These are phyloP conservation scores for Teratosphaeria epicoccoides DNA, from an alignment of 2,329 filamentous ascomycete species.

Conservation along the genomic window DNA sequence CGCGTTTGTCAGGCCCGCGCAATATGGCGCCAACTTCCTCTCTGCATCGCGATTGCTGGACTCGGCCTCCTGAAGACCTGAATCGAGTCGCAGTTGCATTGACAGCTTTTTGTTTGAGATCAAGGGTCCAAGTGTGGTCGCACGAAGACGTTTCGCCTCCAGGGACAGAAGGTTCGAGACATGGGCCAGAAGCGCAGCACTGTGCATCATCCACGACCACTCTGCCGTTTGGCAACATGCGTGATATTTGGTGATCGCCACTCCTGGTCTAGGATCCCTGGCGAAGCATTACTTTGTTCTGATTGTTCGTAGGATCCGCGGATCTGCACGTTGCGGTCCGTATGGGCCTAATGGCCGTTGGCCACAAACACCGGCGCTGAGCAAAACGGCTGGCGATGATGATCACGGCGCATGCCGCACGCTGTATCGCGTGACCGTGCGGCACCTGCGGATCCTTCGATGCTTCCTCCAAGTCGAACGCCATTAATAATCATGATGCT, in stretches of 20 bases:
- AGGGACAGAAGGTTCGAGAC: background rate
- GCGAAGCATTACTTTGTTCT: no score
- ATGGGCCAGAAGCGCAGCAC: background rate
- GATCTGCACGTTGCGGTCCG: background rate
- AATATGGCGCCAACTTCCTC: no score
- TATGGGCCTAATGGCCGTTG: background rate
- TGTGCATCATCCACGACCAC: no score
- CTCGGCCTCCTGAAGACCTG: background rate
- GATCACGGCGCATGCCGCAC: background rate
- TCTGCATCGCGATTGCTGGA: background rate
- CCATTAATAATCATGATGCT: no score
- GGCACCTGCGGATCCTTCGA: background rate
- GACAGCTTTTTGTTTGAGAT: background rate
- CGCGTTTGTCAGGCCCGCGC: no score
- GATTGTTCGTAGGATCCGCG: background rate
- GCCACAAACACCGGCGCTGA: no score
- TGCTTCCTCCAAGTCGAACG: no score
- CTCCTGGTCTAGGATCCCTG: no score
- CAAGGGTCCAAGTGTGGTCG: background rate
- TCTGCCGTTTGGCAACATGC: no score
- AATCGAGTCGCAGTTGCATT: background rate
- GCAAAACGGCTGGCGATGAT: background rate
- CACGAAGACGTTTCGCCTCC: background rate
- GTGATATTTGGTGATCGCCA: no score
- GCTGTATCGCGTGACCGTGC: no score